Base-by-base conservation (phyloP, 1,284 basidiomycete species). In the Takashimella koratensis region DNA sequence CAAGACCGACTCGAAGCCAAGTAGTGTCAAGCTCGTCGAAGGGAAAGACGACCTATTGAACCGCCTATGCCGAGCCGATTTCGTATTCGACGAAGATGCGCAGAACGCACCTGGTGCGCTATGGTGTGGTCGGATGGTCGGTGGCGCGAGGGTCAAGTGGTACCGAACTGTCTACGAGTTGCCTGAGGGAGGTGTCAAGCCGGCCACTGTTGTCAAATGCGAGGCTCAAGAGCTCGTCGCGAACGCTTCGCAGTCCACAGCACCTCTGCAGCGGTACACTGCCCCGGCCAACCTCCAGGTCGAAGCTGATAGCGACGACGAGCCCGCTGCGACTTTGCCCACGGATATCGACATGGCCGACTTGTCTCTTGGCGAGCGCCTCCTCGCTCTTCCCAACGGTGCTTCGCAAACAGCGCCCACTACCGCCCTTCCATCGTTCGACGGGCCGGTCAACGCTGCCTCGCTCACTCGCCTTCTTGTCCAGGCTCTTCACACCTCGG, bases 401-500 rank as follows among this genome's bases (percentile, higher is more conserved):
- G 74, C 77, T 3, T 45, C 60, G 3, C 56, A 55, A 16, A 49
- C 63, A 4, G 62, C 63, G 1, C 56, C 54, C 21, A 51, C 56
- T 25, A 47, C 76, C n/a, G 49, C 53, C 11, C 53, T 50, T 8
- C 55, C 59, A 3, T 53, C 54, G 19, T 52, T 64, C 27, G 65
- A 71, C 45, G 71, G 71, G 5, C 77, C 84, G 20, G 83, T 89
- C 40, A 90, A 90, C 43, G 86, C 90, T 1, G 86, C 87, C 56
- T 96, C 95, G 1, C 83, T 98, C 51, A 91, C 95, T 22, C 87
- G 93, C 49, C 94, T 95, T 13, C 82, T 99, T 46, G 90, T 95
- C 47, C 96, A 99, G 77, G 95, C 96, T 0, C 79, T 99, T 45
- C 95, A 99, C 73, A 97, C 95, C 2, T 88, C 88, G 20, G 96